phyloP scores from a whole-genome alignment of 495 filamentous ascomycete species.

The Neurospora sp. region DNA sequence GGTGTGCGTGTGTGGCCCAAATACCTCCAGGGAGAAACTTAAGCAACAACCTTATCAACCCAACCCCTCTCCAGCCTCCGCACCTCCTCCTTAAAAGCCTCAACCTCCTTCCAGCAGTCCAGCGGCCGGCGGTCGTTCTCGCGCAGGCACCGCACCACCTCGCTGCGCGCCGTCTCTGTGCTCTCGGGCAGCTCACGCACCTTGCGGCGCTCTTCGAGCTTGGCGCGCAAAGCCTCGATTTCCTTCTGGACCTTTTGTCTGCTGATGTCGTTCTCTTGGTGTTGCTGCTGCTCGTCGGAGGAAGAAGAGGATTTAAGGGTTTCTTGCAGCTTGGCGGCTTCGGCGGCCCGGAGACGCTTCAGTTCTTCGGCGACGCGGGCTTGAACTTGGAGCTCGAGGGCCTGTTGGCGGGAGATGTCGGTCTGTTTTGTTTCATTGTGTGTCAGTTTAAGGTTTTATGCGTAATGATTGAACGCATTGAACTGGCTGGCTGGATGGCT shows the following conservation, averaged over 20 bases:
- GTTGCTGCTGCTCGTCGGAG: slow-evolving; percentile 6
- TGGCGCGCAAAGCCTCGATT: slow-evolving; percentile 54
- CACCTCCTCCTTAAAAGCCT: slow-evolving; percentile 80
- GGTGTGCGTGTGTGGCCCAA: neutral
- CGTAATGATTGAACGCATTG: neutral
- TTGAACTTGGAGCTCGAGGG: slow-evolving; percentile 82
- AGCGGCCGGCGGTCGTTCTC: slow-evolving; percentile 81
- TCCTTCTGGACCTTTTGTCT: slow-evolving; percentile 25
- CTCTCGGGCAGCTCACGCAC: slow-evolving; percentile 49
- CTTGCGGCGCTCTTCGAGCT: slow-evolving; percentile 66
- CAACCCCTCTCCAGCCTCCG: slow-evolving; percentile 73
- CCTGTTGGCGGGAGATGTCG: slow-evolving; percentile 73
- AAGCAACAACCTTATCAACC: slow-evolving; percentile 66
- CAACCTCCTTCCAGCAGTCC: slow-evolving; percentile 94
- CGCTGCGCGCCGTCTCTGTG: slow-evolving; percentile 62
- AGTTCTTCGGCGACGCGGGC: slow-evolving; percentile 79
- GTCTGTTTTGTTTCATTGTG: slow-evolving; percentile 40
- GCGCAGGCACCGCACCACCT: slow-evolving; percentile 73
- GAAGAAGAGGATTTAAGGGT: slow-evolving; percentile 26
- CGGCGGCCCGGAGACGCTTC: slow-evolving; percentile 53
- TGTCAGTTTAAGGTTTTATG: neutral
- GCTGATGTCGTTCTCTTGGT: slow-evolving; percentile 9
- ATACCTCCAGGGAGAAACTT: neutral
- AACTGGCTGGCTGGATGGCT: neutral
- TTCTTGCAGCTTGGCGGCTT: slow-evolving; percentile 51